A percentile compares a stretch with the other conserved stretches of the same genome.
Evolutionary conservation across 495 filamentous ascomycete species (phyloP).

Genomic region (Jackrogersella multiformis): DNA sequence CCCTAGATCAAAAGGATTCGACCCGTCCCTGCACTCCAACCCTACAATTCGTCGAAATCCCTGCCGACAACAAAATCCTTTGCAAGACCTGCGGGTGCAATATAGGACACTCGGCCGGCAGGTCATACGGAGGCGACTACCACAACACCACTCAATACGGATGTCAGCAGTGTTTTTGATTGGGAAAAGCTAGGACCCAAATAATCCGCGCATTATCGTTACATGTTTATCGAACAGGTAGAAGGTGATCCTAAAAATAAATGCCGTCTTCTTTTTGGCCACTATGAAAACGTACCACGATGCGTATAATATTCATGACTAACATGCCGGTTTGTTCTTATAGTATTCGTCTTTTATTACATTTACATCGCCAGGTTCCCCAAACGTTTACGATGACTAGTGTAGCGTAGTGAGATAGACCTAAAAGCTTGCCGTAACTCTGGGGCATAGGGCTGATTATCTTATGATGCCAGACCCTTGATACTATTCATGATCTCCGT

Average conservation of each 20-base stretch:
- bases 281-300: background rate
- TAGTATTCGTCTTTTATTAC: slow-evolving; percentile 2
- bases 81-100: slow-evolving; percentile 2
- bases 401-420: slow-evolving; percentile 15
- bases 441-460: slow-evolving; percentile 42
- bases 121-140: slow-evolving; percentile 11
- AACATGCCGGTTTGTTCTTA: slow-evolving; percentile 4
- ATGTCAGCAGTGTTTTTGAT: slow-evolving; percentile 28
- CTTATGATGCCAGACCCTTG: slow-evolving; percentile 24
- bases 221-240: slow-evolving; percentile 5
- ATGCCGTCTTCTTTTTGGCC: background rate
- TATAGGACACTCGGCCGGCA: slow-evolving; percentile 8
- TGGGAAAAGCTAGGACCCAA: slow-evolving; percentile 4
- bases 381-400: slow-evolving; percentile 14
- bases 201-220: slow-evolving; percentile 28
- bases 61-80: slow-evolving; percentile 16
- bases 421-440: slow-evolving; percentile 14
- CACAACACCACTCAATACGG: slow-evolving; percentile 13
- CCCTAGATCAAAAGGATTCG: slow-evolving; percentile 43
- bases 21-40: slow-evolving; percentile 41
- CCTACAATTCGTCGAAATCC: slow-evolving; percentile 22
- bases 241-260: slow-evolving; percentile 36
- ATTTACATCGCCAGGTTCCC: background rate
- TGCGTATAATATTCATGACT: slow-evolving; percentile 1
- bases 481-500: slow-evolving; percentile 21